Base-by-base conservation (phyloP, 2,329 filamentous ascomycete species). In the Ascochyta clinopodiicola region DNA sequence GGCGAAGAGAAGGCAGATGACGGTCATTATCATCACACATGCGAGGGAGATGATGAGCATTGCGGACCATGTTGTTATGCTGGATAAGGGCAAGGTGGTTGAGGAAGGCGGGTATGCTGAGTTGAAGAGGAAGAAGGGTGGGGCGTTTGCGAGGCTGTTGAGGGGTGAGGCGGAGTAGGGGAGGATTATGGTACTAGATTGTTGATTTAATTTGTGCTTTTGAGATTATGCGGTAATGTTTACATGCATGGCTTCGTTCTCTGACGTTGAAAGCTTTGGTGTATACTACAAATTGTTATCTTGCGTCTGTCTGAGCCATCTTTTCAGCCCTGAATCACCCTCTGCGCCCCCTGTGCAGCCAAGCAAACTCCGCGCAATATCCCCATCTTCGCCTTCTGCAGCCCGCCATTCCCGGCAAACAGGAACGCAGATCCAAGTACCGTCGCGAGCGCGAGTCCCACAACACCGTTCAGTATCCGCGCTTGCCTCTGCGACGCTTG, bases 1-100 rank as follows among this genome's bases (percentile, higher is more conserved):
- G 45, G 19, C 42, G 35, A 27, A 24, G 25, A 57, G 36, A 35
- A 67, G 59, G 4, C 79, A 78, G 0, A 83, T 91, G 73, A 89
- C 89, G 0, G 85, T 96, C 0, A 80, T 97, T 15, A 82, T 96
- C 22, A 88, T 96, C 35, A 96, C 92, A 44, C 94, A 97, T 75
- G 85, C 83, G 52, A 81, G 80, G 58, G 88, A 94, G 68, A 96
- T 96, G 91, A 97, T 98, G 90, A 82, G 83, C 53, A 84, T 91
- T 55, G 90, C 89, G 0, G 87, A 92, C 70, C 81, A 84, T 39
- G 79, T 97, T 7, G 80, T 94, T 0, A 85, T 97, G 59, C 64
- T 88, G 56, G 81, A 96, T 25, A 84, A 90, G n/a, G 84, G 86
- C 0, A 82, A 84, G 2, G 79, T 84, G 2, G 84, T 91, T 6